Base-by-base conservation (phyloP, 2,329 filamentous ascomycete species). In the Neurospora crassa region DNA sequence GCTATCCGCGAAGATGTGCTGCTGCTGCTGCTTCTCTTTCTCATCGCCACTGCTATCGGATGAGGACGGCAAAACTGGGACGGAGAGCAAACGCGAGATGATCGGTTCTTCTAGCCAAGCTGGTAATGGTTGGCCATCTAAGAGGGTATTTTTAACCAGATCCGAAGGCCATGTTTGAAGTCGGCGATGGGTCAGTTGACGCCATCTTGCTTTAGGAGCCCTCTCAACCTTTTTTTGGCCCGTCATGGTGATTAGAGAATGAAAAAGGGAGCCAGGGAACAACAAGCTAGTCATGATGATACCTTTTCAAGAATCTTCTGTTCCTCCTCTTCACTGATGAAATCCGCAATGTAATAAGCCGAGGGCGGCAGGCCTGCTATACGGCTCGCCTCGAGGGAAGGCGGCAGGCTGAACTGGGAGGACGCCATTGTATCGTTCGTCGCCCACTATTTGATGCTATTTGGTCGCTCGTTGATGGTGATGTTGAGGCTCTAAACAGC, bases 101-200 rank as follows among this genome's bases (percentile, higher is more conserved):
- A 97, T 83, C 2, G 93, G 93, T 0, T 87, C 83, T 43, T 85
- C 81, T 6, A 98, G 89, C 90, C 93, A 98, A 6, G 82, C 68
- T 16, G 95, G 94, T 7, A 98, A 84, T 7, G 90, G 86, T 2
- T 70, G 72, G 43, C 90, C 85, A 69, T 90, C 89, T 34, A 98
- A 85, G 1, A 99, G 87, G 18, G 88, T 91, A 79, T 97, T 87
- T 70, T 89, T 88, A 16, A 93, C 91, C 11, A 98, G 88, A 71
- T 93, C 88, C 2, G 92, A 96, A 1, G 95, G 96, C 86, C 94
- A 93, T 0, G 93, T 93, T 84, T 98, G 94, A 0, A 99, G 88
- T 59, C 95, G 91, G 70, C 96, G 92, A 80, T 94, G 93, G n/a
- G 91, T 89, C 70, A 99, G 90, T 68, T 91, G 87, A 73, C 93